These are phyloP conservation scores for Lantana camara DNA, from an alignment of 257 asterid genomes.

Conservation along the genomic window DNA sequence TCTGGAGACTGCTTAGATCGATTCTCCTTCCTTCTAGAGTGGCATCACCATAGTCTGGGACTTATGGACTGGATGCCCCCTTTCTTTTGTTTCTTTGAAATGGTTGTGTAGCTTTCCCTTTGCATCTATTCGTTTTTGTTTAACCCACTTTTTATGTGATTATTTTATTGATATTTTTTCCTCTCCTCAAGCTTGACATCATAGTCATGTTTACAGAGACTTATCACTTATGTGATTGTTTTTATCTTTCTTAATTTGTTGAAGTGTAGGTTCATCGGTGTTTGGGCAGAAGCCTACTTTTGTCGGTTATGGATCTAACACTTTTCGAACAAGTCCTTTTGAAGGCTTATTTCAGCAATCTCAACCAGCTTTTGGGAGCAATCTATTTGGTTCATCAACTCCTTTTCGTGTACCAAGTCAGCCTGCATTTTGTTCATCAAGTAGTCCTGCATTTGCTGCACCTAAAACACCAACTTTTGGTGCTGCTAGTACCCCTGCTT, in stretches of 20 bases:
- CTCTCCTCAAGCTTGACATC: not conserved
- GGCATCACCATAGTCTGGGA: too few species aligned
- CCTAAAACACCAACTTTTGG: conserved; percentile 64
- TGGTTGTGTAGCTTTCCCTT: not conserved
- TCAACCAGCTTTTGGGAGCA: conserved; percentile 94
- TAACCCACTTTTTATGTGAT: not conserved
- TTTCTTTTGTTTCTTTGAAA: too few species aligned
- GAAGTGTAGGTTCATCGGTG: conserved; percentile 59
- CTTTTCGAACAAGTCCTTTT: conserved; percentile 80
- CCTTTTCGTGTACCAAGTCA: conserved; percentile 64
- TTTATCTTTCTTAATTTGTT: conserved; percentile 10
- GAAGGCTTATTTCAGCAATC: conserved; percentile 91
- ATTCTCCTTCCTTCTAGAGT: too few species aligned
- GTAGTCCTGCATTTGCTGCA: conserved; percentile 65
- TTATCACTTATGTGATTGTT: not conserved
- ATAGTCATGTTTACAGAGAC: too few species aligned
- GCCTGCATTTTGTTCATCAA: too few species aligned
- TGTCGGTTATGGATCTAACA: conserved; percentile 85
- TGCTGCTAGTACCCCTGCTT: conserved; percentile 58
- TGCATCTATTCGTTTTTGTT: not conserved
- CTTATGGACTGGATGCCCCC: too few species aligned
- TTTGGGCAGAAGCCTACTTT: conserved; percentile 90
- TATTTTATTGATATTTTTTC: not conserved
- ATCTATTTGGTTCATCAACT: conserved; percentile 74
- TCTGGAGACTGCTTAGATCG: too few species aligned